These are phyloP conservation scores for Phoma sp. DNA, from an alignment of 2,329 filamentous ascomycete species.

Conservation along the genomic window DNA sequence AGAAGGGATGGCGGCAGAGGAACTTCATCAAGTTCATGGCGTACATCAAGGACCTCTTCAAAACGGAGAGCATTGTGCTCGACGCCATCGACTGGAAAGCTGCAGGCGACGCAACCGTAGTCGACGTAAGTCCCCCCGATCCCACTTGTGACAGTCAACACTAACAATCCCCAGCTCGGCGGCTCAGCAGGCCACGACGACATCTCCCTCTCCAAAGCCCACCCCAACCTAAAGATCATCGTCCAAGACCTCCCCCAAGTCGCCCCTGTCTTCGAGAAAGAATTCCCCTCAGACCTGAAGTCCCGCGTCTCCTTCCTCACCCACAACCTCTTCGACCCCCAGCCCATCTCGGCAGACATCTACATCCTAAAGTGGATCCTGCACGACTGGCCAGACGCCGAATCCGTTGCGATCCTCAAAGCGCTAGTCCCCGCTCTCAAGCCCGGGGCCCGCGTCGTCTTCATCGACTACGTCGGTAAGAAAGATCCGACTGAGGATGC, in stretches of 20 bases:
- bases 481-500: constrained; percentile 20
- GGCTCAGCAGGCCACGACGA: constrained; percentile 43
- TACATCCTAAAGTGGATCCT: constrained; percentile 67
- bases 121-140: constrained; percentile 31
- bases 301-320: constrained; percentile 48
- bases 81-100: constrained; percentile 37
- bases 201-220: constrained; percentile 33
- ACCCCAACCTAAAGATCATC: constrained; percentile 38
- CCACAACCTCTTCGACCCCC: constrained; percentile 66
- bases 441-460: constrained; percentile 58
- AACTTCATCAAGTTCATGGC: constrained; percentile 44
- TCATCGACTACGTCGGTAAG: constrained; percentile 47
- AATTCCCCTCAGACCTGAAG: constrained; percentile 30
- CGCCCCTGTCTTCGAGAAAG: constrained; percentile 29
- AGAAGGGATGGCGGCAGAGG: constrained; percentile 40
- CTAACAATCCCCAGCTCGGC: constrained; percentile 26
- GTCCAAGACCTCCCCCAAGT: constrained; percentile 42
- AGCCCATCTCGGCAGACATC: constrained; percentile 59
- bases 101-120: constrained; percentile 31
- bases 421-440: constrained; percentile 63
- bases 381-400: constrained; percentile 66
- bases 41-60: constrained; percentile 44
- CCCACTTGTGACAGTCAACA: not conserved
- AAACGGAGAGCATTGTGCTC: constrained; percentile 33
- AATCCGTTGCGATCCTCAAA: constrained; percentile 41